Evolutionary conservation across 2,329 filamentous ascomycete species (phyloP).

Genomic region (Talaromyces sp.): DNA sequence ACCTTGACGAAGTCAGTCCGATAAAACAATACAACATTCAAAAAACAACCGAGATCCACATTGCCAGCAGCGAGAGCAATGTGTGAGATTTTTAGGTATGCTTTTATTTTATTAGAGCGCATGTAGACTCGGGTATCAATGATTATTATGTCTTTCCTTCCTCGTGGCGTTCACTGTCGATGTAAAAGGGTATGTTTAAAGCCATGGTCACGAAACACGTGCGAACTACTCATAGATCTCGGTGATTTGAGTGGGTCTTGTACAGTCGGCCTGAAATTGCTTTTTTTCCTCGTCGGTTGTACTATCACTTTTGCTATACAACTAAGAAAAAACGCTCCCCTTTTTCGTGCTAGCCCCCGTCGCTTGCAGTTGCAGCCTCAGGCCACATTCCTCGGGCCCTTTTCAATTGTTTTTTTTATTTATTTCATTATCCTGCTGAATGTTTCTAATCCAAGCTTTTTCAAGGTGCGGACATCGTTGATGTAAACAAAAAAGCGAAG

Average conservation of each 20-base stretch:
- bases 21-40: constrained; percentile 2
- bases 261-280: background rate
- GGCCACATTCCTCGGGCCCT: background rate
- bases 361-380: background rate
- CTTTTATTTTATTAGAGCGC: background rate
- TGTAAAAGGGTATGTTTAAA: background rate
- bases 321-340: too few species aligned
- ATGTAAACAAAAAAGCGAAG: too few species aligned
- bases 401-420: background rate
- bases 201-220: background rate
- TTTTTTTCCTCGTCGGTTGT: background rate
- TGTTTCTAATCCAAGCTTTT: too few species aligned
- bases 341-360: background rate
- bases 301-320: too few species aligned
- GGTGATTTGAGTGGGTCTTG: background rate
- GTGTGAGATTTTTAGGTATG: background rate
- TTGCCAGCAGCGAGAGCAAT: background rate
- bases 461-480: too few species aligned
- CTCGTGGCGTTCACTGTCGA: background rate
- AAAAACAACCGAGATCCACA: constrained; percentile 13
- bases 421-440: too few species aligned
- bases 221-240: background rate
- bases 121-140: background rate
- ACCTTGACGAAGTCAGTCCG: background rate
- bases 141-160: background rate